phyloP scores from a whole-genome alignment of 2,329 filamentous ascomycete species.

The Monosporascus sp. region DNA sequence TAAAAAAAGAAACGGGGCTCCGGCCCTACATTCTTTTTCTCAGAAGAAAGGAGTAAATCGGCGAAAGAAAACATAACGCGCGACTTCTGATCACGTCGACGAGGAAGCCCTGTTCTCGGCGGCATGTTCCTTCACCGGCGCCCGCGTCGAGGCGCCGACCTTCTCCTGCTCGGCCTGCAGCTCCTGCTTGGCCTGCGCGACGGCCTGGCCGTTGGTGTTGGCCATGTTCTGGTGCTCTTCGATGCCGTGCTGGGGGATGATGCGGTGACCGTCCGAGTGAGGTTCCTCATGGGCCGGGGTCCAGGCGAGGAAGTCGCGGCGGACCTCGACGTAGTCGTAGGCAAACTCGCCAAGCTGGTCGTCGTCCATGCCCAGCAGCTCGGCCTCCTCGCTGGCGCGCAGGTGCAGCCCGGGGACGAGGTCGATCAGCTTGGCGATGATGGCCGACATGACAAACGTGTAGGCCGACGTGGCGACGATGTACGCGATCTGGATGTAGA shows the following conservation, averaged over 20 bases:
- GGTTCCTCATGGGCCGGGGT: constrained; percentile 68
- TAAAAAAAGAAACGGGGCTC: background rate
- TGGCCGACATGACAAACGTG: constrained; percentile 66
- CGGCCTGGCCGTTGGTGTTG: constrained; percentile 45
- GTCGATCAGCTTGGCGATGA: constrained; percentile 71
- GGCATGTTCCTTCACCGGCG: constrained; percentile 17
- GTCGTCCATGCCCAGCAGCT: constrained; percentile 83
- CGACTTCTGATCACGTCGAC: background rate
- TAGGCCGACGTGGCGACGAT: constrained; percentile 62
- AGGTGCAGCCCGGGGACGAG: constrained; percentile 72
- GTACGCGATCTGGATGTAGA: constrained; percentile 78
- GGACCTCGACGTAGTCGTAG: constrained; percentile 86
- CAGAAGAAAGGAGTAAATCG: background rate
- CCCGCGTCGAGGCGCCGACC: constrained; percentile 20
- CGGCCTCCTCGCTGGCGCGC: constrained; percentile 73
- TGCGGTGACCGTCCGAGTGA: constrained; percentile 48
- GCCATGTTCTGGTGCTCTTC: constrained; percentile 63
- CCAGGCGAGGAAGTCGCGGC: constrained; percentile 84
- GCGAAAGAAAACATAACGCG: background rate
- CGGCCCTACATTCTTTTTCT: background rate
- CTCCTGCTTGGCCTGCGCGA: constrained; percentile 42
- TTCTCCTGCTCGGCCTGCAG: constrained; percentile 33
- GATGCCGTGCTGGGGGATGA: constrained; percentile 68
- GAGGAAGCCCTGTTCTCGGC: constrained; percentile 10
- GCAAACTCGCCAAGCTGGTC: constrained; percentile 87